phyloP scores from a whole-genome alignment of 257 asterid species.

The Apocynum venetum region DNA sequence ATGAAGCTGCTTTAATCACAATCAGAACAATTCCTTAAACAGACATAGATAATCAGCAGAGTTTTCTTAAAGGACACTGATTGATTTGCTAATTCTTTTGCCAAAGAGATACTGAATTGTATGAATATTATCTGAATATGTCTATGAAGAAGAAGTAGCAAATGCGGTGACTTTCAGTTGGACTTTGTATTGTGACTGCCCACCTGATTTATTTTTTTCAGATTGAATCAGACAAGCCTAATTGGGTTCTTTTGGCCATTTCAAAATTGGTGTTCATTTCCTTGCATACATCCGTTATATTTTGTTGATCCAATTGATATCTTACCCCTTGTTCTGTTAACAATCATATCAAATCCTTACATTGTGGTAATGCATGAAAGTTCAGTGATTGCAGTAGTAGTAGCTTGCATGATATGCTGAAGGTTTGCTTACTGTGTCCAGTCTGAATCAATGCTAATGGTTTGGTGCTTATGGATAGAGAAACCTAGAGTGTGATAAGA shows the following conservation, averaged over 20 bases:
- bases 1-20: not conserved
- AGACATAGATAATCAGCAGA: not conserved
- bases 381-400: not conserved
- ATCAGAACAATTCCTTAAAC: not conserved
- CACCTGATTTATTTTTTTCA: not conserved
- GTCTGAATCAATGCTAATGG: not conserved
- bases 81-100: not conserved
- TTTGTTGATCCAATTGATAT: not conserved
- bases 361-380: not conserved
- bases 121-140: not conserved
- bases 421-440: not conserved
- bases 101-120: not conserved
- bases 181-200: not conserved
- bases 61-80: not conserved
- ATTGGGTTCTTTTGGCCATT: not conserved
- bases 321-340: not conserved
- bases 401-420: not conserved
- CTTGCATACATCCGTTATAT: not conserved
- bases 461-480: not conserved
- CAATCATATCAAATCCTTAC: not conserved
- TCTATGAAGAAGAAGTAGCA: not conserved
- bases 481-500: not conserved
- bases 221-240: not conserved
- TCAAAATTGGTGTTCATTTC: not conserved
- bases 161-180: not conserved